These are phyloP conservation scores for Physcomitrium patens DNA, from an alignment of 225 moss, liverwort and hornwort genomes.

Conservation along the genomic window DNA sequence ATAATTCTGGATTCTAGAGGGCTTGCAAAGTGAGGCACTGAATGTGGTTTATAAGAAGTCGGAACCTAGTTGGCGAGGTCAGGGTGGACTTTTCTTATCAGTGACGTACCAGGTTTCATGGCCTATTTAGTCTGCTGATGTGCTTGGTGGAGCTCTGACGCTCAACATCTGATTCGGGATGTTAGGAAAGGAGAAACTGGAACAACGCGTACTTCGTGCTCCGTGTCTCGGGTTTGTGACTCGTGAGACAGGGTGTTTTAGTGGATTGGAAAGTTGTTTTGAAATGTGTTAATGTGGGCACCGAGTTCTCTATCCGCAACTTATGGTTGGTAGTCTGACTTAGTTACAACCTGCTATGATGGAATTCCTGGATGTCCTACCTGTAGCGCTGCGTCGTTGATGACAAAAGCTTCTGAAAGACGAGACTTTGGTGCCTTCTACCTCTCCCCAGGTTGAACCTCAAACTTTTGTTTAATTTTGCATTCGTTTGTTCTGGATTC, in stretches of 20 bases:
- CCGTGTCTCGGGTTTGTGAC: slow-evolving; percentile 14
- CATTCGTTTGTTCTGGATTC: slow-evolving; percentile 24
- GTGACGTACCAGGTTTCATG: neutral
- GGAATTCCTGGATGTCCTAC: slow-evolving; percentile 18
- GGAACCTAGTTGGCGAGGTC: slow-evolving; percentile 3
- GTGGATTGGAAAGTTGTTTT: slow-evolving; percentile 34
- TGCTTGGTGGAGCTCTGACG: slow-evolving; percentile 15
- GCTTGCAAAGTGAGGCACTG: neutral
- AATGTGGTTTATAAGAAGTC: slow-evolving; percentile 5
- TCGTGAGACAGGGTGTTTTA: slow-evolving; percentile 7
- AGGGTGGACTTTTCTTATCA: slow-evolving; percentile 16
- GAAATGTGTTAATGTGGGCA: slow-evolving; percentile 29
- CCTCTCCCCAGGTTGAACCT: slow-evolving; percentile 34
- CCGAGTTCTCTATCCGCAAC: slow-evolving; percentile 23
- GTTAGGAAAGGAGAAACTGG: slow-evolving; percentile 9
- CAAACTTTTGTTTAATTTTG: neutral
- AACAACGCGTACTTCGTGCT: neutral
- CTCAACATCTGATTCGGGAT: slow-evolving; percentile 18
- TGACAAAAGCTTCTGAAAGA: slow-evolving; percentile 30
- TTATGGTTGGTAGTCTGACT: neutral
- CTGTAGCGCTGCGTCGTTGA: slow-evolving; percentile 27
- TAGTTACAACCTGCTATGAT: slow-evolving; percentile 3
- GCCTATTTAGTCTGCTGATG: neutral
- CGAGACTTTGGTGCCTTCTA: slow-evolving; percentile 20
- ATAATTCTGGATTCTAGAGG: slow-evolving; percentile 8